Conservation (phyloP, 2,329 filamentous ascomycete genomes). For the Arthroderma sp. region DNA sequence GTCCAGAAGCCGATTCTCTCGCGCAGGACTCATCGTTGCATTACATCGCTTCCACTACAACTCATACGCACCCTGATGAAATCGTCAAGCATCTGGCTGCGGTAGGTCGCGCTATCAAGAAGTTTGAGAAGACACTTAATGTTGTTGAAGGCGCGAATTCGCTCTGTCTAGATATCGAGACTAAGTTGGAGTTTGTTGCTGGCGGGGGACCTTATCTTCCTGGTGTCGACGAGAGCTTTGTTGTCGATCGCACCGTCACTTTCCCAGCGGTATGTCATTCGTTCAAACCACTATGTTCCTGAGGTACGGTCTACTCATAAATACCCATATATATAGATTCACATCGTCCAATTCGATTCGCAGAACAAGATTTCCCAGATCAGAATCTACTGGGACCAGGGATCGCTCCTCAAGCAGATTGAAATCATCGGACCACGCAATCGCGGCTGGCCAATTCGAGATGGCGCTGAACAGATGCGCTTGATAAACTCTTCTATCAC, state of each 20-base stretch:
- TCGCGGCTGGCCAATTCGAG: constrained; percentile 88
- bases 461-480: constrained; percentile 69
- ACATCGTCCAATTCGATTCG: constrained; percentile 73
- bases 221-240: constrained; percentile 83
- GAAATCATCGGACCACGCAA: constrained; percentile 84
- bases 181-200: constrained; percentile 64
- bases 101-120: constrained; percentile 65
- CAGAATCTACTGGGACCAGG: constrained; percentile 90
- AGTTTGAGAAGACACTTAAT: constrained; percentile 62
- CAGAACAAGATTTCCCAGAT: constrained; percentile 72
- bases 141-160: constrained; percentile 57
- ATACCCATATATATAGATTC: constrained; percentile 42
- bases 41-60: constrained; percentile 81
- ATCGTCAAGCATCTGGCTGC: constrained; percentile 71
- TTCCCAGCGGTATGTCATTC: constrained; percentile 60
- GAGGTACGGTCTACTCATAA: no score
- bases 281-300: not conserved
- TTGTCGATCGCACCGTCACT: constrained; percentile 65
- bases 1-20: constrained; percentile 51
- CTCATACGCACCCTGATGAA: constrained; percentile 54
- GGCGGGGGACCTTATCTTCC: constrained; percentile 80
- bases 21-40: constrained; percentile 56
- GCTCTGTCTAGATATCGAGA: constrained; percentile 67
- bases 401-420: constrained; percentile 77
- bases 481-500: constrained; percentile 48